phyloP scores from a whole-genome alignment of 1,139 yeast species.

The Hyphopichia burtonii region DNA sequence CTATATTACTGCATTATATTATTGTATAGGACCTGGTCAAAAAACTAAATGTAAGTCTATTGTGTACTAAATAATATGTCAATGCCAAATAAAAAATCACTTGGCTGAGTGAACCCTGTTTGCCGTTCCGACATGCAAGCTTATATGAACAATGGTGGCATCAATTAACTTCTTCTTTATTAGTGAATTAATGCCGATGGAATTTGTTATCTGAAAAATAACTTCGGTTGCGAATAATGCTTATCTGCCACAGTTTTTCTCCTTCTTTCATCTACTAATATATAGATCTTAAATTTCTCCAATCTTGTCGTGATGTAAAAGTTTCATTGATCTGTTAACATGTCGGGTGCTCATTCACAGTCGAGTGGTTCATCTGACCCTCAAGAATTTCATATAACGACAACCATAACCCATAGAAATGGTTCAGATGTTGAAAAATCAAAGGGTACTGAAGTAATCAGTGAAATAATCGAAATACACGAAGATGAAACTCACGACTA shows the following conservation, averaged over 20 bases:
- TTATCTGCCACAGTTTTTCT: constrained; percentile 1
- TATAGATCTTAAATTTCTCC: too few species aligned
- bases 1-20: too few species aligned
- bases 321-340: neutral
- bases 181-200: too few species aligned
- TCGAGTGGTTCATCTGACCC: neutral
- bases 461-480: constrained; percentile 4
- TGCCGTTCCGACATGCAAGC: too few species aligned
- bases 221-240: neutral
- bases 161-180: neutral
- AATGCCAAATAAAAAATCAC: too few species aligned
- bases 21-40: too few species aligned
- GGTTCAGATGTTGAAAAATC: neutral
- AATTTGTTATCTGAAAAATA: neutral
- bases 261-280: neutral
- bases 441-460: neutral
- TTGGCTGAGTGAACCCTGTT: too few species aligned
- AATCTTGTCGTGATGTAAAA: too few species aligned
- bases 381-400: neutral
- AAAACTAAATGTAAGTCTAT: too few species aligned
- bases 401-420: neutral
- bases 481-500: constrained; percentile 6
- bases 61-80: too few species aligned
- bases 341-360: neutral
- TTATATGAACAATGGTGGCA: neutral